Percentiles rank a stretch among this genome's conserved stretches.
These are phyloP conservation scores for Lentinula sp. DNA, from an alignment of 768 basidiomycete genomes.

Conservation along the genomic window DNA sequence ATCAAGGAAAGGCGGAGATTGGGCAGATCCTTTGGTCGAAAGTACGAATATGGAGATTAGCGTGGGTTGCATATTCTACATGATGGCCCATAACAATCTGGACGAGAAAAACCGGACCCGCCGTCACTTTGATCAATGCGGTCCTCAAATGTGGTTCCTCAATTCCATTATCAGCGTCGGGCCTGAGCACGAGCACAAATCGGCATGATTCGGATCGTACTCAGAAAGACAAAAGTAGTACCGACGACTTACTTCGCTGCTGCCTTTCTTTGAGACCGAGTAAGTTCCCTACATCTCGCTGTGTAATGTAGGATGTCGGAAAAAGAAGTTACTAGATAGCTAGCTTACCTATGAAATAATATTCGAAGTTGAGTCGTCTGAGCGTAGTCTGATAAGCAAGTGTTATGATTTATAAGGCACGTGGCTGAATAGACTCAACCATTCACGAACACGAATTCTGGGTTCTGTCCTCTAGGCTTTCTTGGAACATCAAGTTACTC, in stretches of 20 bases:
- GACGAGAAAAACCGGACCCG: not conserved
- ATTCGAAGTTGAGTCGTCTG: too few relatives aligned
- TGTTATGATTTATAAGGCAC: too few relatives aligned
- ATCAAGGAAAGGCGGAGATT: not conserved
- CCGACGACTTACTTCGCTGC: not conserved
- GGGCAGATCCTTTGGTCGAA: not conserved
- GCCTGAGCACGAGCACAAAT: slow-evolving; percentile 23
- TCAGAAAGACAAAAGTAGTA: not conserved
- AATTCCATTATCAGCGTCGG: slow-evolving; percentile 20
- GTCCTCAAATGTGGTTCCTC: not conserved
- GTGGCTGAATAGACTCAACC: too few relatives aligned
- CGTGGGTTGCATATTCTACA: not conserved
- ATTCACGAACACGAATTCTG: not conserved
- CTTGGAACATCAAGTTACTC: not conserved
- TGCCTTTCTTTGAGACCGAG: not conserved
- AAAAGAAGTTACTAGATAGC: too few relatives aligned
- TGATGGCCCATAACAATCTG: not conserved
- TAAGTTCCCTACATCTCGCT: too few relatives aligned
- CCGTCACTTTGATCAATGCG: not conserved
- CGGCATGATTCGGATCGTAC: too few relatives aligned
- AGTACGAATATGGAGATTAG: not conserved
- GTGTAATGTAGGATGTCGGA: too few relatives aligned
- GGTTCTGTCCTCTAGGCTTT: not conserved
- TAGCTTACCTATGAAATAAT: too few relatives aligned
- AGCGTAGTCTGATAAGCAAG: too few relatives aligned